Conservation (phyloP, 352 stramenopile species). For the Phytophthora fragariae region DNA sequence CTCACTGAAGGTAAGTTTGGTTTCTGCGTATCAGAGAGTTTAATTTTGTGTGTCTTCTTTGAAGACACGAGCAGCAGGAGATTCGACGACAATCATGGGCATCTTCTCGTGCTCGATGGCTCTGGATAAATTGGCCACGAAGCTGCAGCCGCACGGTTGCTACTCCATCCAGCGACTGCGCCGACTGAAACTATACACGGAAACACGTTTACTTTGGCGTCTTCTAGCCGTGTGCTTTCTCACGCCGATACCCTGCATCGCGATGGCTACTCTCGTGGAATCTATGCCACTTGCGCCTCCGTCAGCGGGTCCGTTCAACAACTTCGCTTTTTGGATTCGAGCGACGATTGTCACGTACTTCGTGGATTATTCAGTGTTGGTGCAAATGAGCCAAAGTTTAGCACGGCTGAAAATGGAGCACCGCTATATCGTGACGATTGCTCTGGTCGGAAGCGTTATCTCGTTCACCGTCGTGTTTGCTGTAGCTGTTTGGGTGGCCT, state of each 20-base stretch:
- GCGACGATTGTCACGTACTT: not conserved
- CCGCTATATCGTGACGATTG: not conserved
- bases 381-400: not conserved
- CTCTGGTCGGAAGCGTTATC: not conserved
- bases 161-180: not conserved
- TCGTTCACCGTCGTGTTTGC: not conserved
- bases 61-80: not conserved
- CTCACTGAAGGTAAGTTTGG: not conserved
- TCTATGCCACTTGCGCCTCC: not conserved
- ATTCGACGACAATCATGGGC: not conserved
- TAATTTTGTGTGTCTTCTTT: not conserved
- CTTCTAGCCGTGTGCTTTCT: not conserved
- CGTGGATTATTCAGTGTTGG: slow-evolving; percentile 1
- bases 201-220: not conserved
- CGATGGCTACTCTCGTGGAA: not conserved
- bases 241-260: not conserved
- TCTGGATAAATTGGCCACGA: not conserved
- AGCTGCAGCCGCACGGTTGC: slow-evolving; percentile 1
- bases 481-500: not conserved
- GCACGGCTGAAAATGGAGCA: not conserved
- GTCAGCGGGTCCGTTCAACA: not conserved
- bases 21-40: not conserved
- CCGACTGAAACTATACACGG: not conserved
- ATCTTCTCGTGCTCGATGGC: slow-evolving; percentile 3
- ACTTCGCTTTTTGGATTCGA: slow-evolving; percentile 1